A percentile compares a stretch with the other conserved stretches of the same genome.
These are phyloP conservation scores for Rhodomyrtus tomentosa DNA, from an alignment of 345 rosid species.

Conservation along the genomic window DNA sequence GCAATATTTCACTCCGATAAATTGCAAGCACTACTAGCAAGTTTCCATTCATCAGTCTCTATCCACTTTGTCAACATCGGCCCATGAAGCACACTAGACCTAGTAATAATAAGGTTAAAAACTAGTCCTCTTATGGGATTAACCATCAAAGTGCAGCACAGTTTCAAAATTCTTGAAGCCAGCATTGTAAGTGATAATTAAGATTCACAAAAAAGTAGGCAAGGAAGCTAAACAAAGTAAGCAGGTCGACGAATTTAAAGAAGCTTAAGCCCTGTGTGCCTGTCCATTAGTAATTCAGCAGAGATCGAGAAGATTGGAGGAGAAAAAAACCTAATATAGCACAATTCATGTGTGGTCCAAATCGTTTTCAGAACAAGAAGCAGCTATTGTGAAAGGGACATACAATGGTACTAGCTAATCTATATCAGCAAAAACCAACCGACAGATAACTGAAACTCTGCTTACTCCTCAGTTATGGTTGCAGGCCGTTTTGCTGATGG, in stretches of 20 bases:
- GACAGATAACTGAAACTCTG: not conserved
- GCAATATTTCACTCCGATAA: not conserved
- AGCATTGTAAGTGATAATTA: not conserved
- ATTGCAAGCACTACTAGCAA: not conserved
- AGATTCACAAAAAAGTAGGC: not conserved
- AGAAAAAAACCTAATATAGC: not conserved
- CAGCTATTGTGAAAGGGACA: not conserved
- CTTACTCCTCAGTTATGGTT: conserved; percentile 82
- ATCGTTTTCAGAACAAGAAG: not conserved
- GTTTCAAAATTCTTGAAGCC: not conserved
- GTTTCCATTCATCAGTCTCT: not conserved
- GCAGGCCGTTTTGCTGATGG: conserved; percentile 88
- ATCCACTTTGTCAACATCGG: not conserved
- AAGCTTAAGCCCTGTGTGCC: not conserved
- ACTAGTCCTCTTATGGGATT: not conserved
- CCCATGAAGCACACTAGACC: not conserved
- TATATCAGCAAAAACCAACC: not conserved
- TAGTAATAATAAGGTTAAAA: not conserved
- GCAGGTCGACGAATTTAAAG: not conserved
- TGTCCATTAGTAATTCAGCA: not conserved
- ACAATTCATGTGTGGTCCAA: not conserved
- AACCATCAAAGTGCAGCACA: not conserved
- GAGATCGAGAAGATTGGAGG: not conserved
- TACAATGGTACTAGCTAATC: not conserved
- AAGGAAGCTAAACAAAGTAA: not conserved